Conservation (phyloP, 148 eudicot species). For the Cornus controversa region DNA sequence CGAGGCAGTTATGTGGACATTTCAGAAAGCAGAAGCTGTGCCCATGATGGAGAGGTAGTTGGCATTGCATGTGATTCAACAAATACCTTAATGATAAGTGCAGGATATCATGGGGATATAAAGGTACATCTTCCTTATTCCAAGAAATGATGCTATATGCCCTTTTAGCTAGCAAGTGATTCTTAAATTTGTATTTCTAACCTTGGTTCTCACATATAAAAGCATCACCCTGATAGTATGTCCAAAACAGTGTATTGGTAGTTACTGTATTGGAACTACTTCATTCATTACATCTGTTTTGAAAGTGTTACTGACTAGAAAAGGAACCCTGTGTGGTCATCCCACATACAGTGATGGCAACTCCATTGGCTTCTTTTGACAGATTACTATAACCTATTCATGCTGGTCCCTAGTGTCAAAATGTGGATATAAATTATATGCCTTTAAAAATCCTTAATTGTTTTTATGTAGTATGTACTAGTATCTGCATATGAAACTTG, state of each 20-base stretch:
- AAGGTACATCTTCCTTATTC: slow-evolving; percentile 40
- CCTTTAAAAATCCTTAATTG: no score
- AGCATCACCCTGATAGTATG: neutral
- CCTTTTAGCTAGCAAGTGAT: neutral
- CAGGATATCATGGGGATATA: slow-evolving; percentile 88
- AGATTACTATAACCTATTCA: no score
- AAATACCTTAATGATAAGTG: slow-evolving; percentile 80
- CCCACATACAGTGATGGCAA: neutral
- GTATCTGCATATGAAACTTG: no score
- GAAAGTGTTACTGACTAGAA: neutral
- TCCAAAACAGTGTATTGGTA: neutral
- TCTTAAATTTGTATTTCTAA: neutral
- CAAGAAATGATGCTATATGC: neutral
- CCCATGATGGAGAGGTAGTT: slow-evolving; percentile 87
- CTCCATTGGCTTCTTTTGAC: no score
- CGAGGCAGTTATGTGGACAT: slow-evolving; percentile 79
- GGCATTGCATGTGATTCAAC: slow-evolving; percentile 97
- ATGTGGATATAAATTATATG: no score
- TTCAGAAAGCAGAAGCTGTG: slow-evolving; percentile 49
- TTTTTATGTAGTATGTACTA: no score
- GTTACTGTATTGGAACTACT: neutral
- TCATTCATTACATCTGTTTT: neutral
- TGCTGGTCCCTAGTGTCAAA: no score
- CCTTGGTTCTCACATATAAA: slow-evolving; percentile 2
- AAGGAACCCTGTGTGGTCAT: neutral